A percentile compares a stretch with the other conserved stretches of the same genome.
Conservation (phyloP, 1,284 basidiomycete species). For the Naganishia liquefaciens region DNA sequence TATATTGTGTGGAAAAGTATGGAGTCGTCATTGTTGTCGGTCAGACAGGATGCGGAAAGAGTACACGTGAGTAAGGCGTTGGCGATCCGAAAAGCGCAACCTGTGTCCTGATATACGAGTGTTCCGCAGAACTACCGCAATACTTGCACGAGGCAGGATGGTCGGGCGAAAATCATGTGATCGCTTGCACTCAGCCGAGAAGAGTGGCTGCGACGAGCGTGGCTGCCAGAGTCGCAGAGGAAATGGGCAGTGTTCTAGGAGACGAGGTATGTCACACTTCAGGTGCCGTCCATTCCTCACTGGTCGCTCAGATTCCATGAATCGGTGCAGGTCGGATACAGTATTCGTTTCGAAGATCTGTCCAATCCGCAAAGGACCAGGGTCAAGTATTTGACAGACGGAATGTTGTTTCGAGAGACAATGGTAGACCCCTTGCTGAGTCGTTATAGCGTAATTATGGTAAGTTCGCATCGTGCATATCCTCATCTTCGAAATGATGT, state of each 20-base stretch:
- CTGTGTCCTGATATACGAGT: too few relatives aligned
- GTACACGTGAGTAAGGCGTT: slow-evolving; percentile 69
- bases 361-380: slow-evolving; percentile 76
- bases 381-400: slow-evolving; percentile 97
- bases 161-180: slow-evolving; percentile 73
- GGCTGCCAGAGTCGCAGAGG: slow-evolving; percentile 81
- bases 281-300: too few relatives aligned
- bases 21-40: slow-evolving; percentile 83
- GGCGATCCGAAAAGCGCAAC: not conserved
- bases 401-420: slow-evolving; percentile 94
- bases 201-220: slow-evolving; percentile 94
- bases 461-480: slow-evolving; percentile 50
- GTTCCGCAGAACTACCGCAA: slow-evolving; percentile 80
- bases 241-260: slow-evolving; percentile 83
- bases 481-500: not conserved
- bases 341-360: slow-evolving; percentile 95
- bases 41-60: slow-evolving; percentile 96
- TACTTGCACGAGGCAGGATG: slow-evolving; percentile 88
- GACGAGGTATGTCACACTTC: slow-evolving; percentile 67
- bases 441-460: slow-evolving; percentile 93
- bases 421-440: slow-evolving; percentile 84
- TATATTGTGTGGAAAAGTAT: slow-evolving; percentile 80
- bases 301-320: not conserved
- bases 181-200: slow-evolving; percentile 91
- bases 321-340: slow-evolving; percentile 85